These are phyloP conservation scores for Suhomyces wounanorum DNA, from an alignment of 1,139 yeast genomes.

Conservation along the genomic window DNA sequence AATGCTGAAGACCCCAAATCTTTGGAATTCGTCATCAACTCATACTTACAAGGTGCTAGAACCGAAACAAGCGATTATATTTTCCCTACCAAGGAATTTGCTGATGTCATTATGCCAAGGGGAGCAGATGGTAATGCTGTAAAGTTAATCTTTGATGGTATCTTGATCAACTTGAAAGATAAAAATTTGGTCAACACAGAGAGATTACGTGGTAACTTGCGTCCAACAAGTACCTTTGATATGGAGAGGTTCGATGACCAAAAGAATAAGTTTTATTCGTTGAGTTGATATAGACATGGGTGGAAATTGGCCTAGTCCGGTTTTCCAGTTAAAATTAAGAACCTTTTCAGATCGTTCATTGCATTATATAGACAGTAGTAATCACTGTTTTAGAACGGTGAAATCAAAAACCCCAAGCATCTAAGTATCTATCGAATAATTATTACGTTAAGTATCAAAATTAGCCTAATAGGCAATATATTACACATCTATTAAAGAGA, in stretches of 20 bases:
- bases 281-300: conserved; percentile 22
- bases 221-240: conserved; percentile 32
- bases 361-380: background rate
- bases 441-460: background rate
- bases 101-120: conserved; percentile 80
- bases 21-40: conserved; percentile 54
- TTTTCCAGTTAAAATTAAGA: too few species aligned
- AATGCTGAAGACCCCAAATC: conserved; percentile 15
- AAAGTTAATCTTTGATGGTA: conserved; percentile 73
- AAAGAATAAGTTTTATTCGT: conserved; percentile 54
- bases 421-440: background rate
- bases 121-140: conserved; percentile 69
- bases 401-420: background rate
- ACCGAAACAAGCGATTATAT: conserved; percentile 77
- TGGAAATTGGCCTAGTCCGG: too few species aligned
- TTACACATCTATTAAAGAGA: conserved; percentile 6
- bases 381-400: background rate
- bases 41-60: conserved; percentile 67
- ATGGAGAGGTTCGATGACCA: conserved; percentile 49
- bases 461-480: background rate
- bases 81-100: conserved; percentile 72
- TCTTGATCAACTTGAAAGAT: conserved; percentile 46
- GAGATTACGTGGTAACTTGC: conserved; percentile 17
- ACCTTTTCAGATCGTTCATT: background rate
- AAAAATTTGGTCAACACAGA: conserved; percentile 21